A percentile compares a stretch with the other conserved stretches of the same genome.
Evolutionary conservation across 495 filamentous ascomycete species (phyloP).

Genomic region (Talaromyces borbonicus): DNA sequence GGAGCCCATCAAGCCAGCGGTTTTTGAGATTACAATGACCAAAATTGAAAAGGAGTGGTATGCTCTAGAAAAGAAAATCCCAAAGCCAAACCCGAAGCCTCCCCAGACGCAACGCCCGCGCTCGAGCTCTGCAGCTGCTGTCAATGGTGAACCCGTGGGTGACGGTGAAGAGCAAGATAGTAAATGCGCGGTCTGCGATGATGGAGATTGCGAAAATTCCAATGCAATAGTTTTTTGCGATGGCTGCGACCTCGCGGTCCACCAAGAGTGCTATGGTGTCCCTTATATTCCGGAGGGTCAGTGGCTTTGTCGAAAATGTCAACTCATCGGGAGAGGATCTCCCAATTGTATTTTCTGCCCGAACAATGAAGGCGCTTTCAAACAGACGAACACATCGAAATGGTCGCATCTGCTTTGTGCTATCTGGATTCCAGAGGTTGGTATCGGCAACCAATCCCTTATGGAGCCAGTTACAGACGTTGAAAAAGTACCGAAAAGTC

Average conservation of each 20-base stretch:
- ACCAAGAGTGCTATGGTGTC: conserved; percentile 98
- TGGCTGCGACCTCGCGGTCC: conserved; percentile 92
- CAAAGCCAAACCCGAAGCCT: conserved; percentile 90
- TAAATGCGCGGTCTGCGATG: conserved; percentile 96
- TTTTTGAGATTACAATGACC: conserved; percentile 96
- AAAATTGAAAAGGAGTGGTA: conserved; percentile 99
- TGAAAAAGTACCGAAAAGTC: conserved; percentile 85
- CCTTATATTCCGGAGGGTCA: conserved; percentile 98
- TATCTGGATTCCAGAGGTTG: conserved; percentile 97
- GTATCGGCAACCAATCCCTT: conserved; percentile 88
- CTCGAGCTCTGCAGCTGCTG: conserved; percentile 83
- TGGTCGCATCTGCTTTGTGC: conserved; percentile 97
- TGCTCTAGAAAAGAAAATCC: conserved; percentile 88
- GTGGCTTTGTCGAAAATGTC: conserved; percentile 96
- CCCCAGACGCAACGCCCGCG: conserved; percentile 84
- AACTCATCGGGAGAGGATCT: conserved; percentile 83
- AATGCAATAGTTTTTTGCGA: conserved; percentile 99
- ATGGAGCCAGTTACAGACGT: conserved; percentile 98
- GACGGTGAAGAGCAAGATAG: conserved; percentile 89
- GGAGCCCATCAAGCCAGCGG: conserved; percentile 76
- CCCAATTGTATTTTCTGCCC: conserved; percentile 98
- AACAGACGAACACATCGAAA: conserved; percentile 87
- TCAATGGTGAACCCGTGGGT: conserved; percentile 76
- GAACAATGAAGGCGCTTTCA: conserved; percentile 95
- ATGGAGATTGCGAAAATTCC: conserved; percentile 98